These are phyloP conservation scores for Asterella californica DNA, from an alignment of 225 moss, liverwort and hornwort species.

Conservation along the genomic window DNA sequence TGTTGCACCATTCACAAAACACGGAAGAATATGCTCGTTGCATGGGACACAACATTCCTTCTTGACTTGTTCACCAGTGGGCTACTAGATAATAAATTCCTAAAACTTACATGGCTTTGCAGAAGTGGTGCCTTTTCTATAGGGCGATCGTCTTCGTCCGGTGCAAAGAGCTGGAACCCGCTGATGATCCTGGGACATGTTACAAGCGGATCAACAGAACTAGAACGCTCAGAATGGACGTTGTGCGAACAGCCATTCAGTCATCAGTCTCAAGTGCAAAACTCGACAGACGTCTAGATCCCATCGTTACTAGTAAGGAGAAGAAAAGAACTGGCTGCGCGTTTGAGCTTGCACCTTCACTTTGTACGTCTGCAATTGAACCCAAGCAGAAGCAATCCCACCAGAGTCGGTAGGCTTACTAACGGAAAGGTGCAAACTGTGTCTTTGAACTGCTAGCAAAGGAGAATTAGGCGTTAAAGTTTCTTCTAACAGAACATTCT, in stretches of 20 bases:
- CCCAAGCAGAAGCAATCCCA: neutral
- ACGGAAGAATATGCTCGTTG: neutral
- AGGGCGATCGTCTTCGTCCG: neutral
- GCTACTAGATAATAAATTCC: neutral
- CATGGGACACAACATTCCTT: neutral
- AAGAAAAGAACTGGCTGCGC: neutral
- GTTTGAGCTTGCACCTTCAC: neutral
- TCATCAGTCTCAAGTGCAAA: neutral
- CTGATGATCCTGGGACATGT: neutral
- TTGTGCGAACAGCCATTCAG: neutral
- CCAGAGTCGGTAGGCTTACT: neutral
- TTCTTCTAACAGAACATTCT: no score
- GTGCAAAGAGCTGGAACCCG: neutral
- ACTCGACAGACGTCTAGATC: neutral
- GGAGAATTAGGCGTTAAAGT: no score
- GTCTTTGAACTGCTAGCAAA: neutral
- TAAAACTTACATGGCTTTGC: slow-evolving; percentile 2
- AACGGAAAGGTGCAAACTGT: neutral
- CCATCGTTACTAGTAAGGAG: neutral
- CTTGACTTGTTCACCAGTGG: neutral
- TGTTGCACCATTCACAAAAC: neutral
- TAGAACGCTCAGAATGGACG: neutral
- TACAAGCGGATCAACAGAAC: neutral
- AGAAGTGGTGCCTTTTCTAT: slow-evolving; percentile 7
- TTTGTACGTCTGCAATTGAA: neutral